Evolutionary conservation across 2,329 filamentous ascomycete species (phyloP).

Genomic region (Penicillium sp.): DNA sequence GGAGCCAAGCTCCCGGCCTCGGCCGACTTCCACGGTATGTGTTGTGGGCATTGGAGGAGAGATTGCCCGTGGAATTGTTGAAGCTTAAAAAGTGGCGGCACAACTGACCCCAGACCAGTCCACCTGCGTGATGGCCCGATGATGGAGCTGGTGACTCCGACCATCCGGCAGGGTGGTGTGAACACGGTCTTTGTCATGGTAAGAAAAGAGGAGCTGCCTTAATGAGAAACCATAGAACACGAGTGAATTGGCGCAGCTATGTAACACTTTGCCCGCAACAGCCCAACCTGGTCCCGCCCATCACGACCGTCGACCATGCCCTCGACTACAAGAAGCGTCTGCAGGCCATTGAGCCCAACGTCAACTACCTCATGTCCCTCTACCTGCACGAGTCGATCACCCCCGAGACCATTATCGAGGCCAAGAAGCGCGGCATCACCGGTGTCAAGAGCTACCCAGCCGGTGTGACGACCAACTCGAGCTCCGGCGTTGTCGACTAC

Average conservation of each 20-base stretch:
- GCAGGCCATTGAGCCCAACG: slow-evolving; percentile 60
- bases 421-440: slow-evolving; percentile 70
- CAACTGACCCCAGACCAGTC: slow-evolving; percentile 44
- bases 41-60: not conserved
- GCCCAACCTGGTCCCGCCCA: slow-evolving; percentile 67
- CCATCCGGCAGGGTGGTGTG: slow-evolving; percentile 63
- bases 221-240: not conserved
- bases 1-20: slow-evolving; percentile 60
- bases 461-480: slow-evolving; percentile 62
- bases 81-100: not conserved
- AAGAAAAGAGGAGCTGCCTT: slow-evolving; percentile 17
- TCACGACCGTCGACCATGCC: slow-evolving; percentile 63
- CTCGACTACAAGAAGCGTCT: slow-evolving; percentile 67
- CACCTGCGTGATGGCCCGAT: slow-evolving; percentile 68
- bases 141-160: slow-evolving; percentile 60
- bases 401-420: slow-evolving; percentile 70
- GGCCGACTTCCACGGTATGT: slow-evolving; percentile 63
- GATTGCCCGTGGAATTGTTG: no score
- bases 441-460: slow-evolving; percentile 57
- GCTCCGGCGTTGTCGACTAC: slow-evolving; percentile 50
- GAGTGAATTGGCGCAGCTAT: slow-evolving; percentile 37
- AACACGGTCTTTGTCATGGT: slow-evolving; percentile 63
- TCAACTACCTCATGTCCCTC: slow-evolving; percentile 74
- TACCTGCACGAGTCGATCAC: slow-evolving; percentile 67
- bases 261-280: slow-evolving; percentile 32